Percentiles rank a stretch among this genome's conserved stretches.
Conservation (phyloP, 345 rosid genomes). For the Balakata baccata region DNA sequence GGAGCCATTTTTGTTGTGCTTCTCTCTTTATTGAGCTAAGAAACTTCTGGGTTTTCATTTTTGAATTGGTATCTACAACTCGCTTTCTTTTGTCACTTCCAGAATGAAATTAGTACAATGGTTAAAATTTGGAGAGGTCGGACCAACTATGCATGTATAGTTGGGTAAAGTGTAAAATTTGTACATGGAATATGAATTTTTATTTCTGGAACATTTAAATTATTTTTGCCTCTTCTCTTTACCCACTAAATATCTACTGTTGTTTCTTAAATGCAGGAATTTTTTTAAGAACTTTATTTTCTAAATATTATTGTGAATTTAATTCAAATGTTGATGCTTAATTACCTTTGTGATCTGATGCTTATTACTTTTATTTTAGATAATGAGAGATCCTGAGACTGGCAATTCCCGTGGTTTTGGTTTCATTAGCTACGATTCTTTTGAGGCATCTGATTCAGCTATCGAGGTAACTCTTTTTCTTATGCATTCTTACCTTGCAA, state of each 20-base stretch:
- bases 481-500: neutral
- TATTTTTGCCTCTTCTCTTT: neutral
- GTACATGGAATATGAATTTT: neutral
- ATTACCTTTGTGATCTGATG: slow-evolving; percentile 18
- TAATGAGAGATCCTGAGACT: slow-evolving; percentile 97
- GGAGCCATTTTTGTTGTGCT: neutral
- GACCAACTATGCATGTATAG: neutral
- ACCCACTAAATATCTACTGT: neutral
- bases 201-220: neutral
- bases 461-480: slow-evolving; percentile 62
- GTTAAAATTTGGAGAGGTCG: neutral
- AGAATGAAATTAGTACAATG: neutral
- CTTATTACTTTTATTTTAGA: slow-evolving; percentile 40
- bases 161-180: neutral
- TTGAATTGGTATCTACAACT: neutral
- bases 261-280: neutral
- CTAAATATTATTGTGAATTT: neutral
- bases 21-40: neutral
- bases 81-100: neutral
- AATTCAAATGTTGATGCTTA: neutral
- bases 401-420: slow-evolving; percentile 98
- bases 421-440: slow-evolving; percentile 96
- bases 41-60: neutral
- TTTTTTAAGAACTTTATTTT: neutral
- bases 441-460: slow-evolving; percentile 98